Base-by-base conservation (phyloP, 192 early-diverging fungal species). In the Umbelopsis sp. region DNA sequence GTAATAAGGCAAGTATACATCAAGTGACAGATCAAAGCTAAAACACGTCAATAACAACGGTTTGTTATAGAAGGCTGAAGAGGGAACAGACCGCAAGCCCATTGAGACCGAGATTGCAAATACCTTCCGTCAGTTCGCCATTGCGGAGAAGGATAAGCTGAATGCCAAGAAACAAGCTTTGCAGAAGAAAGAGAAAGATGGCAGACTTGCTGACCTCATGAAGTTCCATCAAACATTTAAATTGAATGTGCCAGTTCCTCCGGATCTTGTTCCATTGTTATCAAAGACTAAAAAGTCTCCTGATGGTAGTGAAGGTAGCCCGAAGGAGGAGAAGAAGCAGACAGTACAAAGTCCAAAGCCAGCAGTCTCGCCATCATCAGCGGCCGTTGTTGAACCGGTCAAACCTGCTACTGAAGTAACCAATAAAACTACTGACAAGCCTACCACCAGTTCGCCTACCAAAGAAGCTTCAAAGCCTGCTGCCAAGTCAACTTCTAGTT, bases 171-270 rank as follows among this genome's bases (percentile, higher is more conserved):
- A 90, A 71, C 88, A 91, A 71, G 88, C 85, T 12, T 68, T 95
- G 51, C 69, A 86, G 21, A 91, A 91, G 74, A 91, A 89, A 71
- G 89, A 90, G 46, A 91, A 92, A 83, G 82, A 87, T 46, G 88
- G 80, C 18, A 86, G 91, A 27, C 72, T 96, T 53, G 88, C 91
- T 2, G 93, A 94, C 52, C 84, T 97, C 71, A 89, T 87, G 69
- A 88, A 88, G 46, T 97, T 95, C 74, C 90, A 92, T 68, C 79
- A 87, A 73, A 85, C 78, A 3, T 92, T 97, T 68, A 92, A 92
- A 80, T 84, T 97, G 20, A 89, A 89, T 67, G 86, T 86, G 12
- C 93, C 95, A 8, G 88, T 94, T 69, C 95, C 95, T 0, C 82
- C 87, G 25, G 95, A 97, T 73, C 78, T 96, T 30, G 84, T 89